Percentiles rank a stretch among this genome's conserved stretches.
These are phyloP conservation scores for Ceriops tagal DNA, from an alignment of 345 rosid genomes.

Conservation along the genomic window DNA sequence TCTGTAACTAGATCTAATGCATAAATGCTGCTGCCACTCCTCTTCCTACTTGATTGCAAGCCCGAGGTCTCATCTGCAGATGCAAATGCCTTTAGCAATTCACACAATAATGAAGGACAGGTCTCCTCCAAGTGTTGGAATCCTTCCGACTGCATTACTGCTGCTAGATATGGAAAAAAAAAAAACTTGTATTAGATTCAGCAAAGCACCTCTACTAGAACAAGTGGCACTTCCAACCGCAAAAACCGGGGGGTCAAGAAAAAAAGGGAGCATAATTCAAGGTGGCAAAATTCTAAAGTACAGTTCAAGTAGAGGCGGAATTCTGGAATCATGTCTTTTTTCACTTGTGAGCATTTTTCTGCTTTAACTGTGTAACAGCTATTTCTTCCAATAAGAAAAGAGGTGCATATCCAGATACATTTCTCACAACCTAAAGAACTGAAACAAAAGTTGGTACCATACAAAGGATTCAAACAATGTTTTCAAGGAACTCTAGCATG, in stretches of 20 bases:
- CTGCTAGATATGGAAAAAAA: slow-evolving; percentile 39
- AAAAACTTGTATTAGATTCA: not conserved
- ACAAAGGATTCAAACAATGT: not conserved
- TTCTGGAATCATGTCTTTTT: too few species aligned
- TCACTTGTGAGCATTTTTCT: not conserved
- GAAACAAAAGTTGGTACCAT: not conserved
- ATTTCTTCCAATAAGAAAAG: not conserved
- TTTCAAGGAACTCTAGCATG: not conserved
- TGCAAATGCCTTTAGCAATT: slow-evolving; percentile 70
- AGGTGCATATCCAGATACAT: not conserved
- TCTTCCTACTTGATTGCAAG: slow-evolving; percentile 53
- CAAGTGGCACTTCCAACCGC: not conserved
- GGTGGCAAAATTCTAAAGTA: not conserved
- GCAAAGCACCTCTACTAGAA: not conserved
- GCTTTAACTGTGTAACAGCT: not conserved
- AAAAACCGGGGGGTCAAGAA: not conserved
- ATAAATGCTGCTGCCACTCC: slow-evolving; percentile 71
- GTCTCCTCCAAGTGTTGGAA: slow-evolving; percentile 80
- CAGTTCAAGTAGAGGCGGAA: not conserved
- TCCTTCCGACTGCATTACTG: slow-evolving; percentile 90
- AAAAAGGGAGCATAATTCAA: not conserved
- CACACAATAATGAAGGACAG: slow-evolving; percentile 77
- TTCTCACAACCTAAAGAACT: not conserved
- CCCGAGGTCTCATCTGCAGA: slow-evolving; percentile 57
- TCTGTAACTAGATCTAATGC: slow-evolving; percentile 44